Percentiles rank a stretch among this genome's conserved stretches.
phyloP scores from a whole-genome alignment of 2,329 filamentous ascomycete species.

The Fusarium poae region DNA sequence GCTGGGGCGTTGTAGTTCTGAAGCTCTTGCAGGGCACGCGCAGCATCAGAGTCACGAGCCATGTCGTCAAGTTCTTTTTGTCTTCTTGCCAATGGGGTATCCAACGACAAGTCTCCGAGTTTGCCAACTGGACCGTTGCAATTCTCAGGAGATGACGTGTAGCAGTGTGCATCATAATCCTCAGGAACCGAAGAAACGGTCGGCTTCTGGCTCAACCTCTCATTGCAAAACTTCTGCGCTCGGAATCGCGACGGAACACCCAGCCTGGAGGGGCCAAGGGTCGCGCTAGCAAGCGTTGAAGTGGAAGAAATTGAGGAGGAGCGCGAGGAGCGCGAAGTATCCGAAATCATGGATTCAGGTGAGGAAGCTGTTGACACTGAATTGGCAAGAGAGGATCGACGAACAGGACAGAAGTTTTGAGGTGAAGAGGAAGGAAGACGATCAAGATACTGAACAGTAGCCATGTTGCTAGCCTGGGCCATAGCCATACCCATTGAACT shows the following conservation, averaged over 20 bases:
- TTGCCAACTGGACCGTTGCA: slow-evolving; percentile 67
- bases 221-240: slow-evolving; percentile 68
- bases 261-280: slow-evolving; percentile 62
- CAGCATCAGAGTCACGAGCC: slow-evolving; percentile 64
- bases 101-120: slow-evolving; percentile 63
- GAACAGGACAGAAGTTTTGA: slow-evolving; percentile 61
- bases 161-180: slow-evolving; percentile 64
- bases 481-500: slow-evolving; percentile 71
- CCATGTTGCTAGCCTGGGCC: slow-evolving; percentile 64
- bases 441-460: slow-evolving; percentile 64
- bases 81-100: slow-evolving; percentile 61
- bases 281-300: slow-evolving; percentile 72
- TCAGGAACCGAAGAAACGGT: slow-evolving; percentile 70
- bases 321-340: slow-evolving; percentile 71
- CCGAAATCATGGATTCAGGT: slow-evolving; percentile 76
- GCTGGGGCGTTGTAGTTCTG: slow-evolving; percentile 64
- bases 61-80: slow-evolving; percentile 62
- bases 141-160: slow-evolving; percentile 69
- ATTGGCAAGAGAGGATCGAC: slow-evolving; percentile 73
- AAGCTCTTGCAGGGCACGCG: slow-evolving; percentile 70
- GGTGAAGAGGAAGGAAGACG: slow-evolving; percentile 68
- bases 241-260: slow-evolving; percentile 74
- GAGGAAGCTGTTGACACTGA: slow-evolving; percentile 74
- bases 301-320: slow-evolving; percentile 75
- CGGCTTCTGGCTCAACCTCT: slow-evolving; percentile 66